Conservation (phyloP, 2,329 filamentous ascomycete genomes). For the Fusarium longipes region DNA sequence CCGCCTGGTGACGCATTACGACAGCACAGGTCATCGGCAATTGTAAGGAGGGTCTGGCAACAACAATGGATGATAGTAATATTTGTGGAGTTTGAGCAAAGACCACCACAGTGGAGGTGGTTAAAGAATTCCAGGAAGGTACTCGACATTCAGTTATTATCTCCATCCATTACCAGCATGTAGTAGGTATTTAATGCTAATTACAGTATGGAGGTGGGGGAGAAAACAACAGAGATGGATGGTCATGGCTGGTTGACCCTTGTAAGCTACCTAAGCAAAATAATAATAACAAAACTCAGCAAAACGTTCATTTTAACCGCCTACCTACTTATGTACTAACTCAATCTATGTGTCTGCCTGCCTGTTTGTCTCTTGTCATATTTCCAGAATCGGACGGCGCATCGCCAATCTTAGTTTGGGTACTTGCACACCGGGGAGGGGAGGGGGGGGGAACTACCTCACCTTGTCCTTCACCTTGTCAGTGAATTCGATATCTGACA, state of each 20-base stretch:
- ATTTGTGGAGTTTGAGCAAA: constrained; percentile 36
- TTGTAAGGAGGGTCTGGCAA: constrained; percentile 35
- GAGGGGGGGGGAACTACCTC: constrained; percentile 12
- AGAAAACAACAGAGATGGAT: constrained; percentile 19
- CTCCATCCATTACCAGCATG: too few relatives aligned
- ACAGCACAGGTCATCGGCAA: constrained; percentile 27
- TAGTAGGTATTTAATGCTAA: neutral
- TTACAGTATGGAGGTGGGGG: constrained; percentile 13
- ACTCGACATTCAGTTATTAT: neutral
- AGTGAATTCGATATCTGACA: constrained; percentile 22
- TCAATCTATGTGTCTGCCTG: neutral
- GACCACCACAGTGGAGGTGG: constrained; percentile 14
- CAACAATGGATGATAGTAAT: constrained; percentile 22
- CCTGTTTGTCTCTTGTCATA: constrained; percentile 23
- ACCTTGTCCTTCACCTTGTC: constrained; percentile 30
- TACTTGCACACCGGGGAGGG: constrained; percentile 18
- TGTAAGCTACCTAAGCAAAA: constrained; percentile 22
- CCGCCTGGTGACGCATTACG: constrained; percentile 13
- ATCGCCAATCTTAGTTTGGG: constrained; percentile 37
- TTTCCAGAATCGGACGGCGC: constrained; percentile 33
- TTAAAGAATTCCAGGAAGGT: neutral
- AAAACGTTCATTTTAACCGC: neutral
- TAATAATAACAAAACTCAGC: too few relatives aligned
- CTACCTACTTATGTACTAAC: too few relatives aligned
- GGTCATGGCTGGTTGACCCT: constrained; percentile 28